Base-by-base conservation (phyloP, 192 early-diverging fungal genomes). In the Podila epicladia region DNA sequence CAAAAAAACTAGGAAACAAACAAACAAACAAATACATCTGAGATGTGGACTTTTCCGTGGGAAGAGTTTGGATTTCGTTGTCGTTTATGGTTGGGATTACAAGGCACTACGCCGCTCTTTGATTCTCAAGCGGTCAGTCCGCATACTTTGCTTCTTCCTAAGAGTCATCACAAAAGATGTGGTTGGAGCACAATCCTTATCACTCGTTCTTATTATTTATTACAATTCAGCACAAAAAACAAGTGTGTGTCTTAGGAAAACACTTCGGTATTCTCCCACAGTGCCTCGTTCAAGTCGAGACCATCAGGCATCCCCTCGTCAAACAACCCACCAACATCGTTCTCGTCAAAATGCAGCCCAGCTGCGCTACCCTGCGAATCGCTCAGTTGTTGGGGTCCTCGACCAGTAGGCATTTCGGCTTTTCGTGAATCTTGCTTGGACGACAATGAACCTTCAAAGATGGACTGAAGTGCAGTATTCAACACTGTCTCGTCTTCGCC, bases 271-370 rank as follows among this genome's bases (percentile, higher is more conserved):
- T 58, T 69, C 32, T 80, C 77, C 70, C 70, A 80, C 12, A 80
- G 62, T 19, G 49, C 62, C 29, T 80, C 77, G 45, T 80, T 50
- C 4, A 62, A 65, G 49, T 80, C 77, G 5, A 80, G 71, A 8
- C 37, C 58, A 29, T 73, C 77, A 17, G 77, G 77, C 77, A 80
- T 80, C 32, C 22, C 32, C 28, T 80, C 77, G 55, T 73, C 77
- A 64, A 80, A 80, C 20, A 80, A 64, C 17, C 75, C 69, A 13
- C 69, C 64, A 19, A 13, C 62, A 31, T 41, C 67, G 2, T 51
- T 5, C 24, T 59, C 58, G 17, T 58, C 35, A 9, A 29, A 19
- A 33, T 13, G 5, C 15, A 53, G n/a, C 49, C 26, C 58, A 12
- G 28, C 50, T 15, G 13, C 32, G 9, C 35, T 71, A 13, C 31